Conservation (phyloP, 257 asterid genomes). For the Lycium ferocissimum region DNA sequence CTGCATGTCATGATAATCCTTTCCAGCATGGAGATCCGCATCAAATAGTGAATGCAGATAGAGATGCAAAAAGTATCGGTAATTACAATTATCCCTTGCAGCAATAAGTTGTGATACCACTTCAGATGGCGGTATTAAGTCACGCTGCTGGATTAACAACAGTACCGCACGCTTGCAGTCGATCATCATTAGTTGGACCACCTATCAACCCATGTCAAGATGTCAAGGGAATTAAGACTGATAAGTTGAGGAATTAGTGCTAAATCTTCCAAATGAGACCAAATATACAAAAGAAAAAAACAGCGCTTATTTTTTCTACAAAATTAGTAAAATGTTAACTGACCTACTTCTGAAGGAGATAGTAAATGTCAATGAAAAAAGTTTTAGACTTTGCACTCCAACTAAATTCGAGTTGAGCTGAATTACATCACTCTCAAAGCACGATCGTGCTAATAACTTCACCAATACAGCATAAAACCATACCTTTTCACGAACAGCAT, state of each 20-base stretch:
- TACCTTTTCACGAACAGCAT: constrained; percentile 85
- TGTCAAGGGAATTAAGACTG: constrained; percentile 30
- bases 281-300: background rate
- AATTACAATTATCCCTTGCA: constrained; percentile 71
- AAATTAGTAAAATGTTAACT: background rate
- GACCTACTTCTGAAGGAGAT: background rate
- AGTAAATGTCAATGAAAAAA: background rate
- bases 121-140: constrained; percentile 74
- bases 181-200: constrained; percentile 91
- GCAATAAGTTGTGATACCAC: constrained; percentile 84
- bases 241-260: background rate
- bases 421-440: constrained; percentile 22
- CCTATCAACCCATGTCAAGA: constrained; percentile 58
- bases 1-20: constrained; percentile 98
- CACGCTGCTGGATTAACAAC: constrained; percentile 73
- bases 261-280: constrained; percentile 19
- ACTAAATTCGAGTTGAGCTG: background rate
- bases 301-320: background rate
- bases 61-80: constrained; percentile 64
- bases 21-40: constrained; percentile 82
- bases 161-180: constrained; percentile 84
- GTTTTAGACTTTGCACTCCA: background rate
- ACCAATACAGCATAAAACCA: constrained; percentile 4
- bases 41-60: constrained; percentile 80
- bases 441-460: background rate